Evolutionary conservation across 345 rosid genomes (phyloP).

Genomic region (Linum tenue): DNA sequence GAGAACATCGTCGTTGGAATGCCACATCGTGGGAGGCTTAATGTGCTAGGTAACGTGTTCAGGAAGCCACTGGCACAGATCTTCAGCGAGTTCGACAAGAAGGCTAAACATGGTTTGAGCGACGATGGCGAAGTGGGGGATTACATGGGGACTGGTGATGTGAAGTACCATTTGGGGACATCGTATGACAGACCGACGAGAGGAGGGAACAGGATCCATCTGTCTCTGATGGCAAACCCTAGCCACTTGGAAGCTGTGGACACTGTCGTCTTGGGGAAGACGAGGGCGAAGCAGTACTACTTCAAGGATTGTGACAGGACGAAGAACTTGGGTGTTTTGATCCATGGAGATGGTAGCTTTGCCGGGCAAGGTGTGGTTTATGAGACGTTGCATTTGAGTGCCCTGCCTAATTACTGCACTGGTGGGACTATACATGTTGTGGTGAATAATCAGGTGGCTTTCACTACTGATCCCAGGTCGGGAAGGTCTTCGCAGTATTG

Average conservation of each 20-base stretch:
- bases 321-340: slow-evolving; percentile 63
- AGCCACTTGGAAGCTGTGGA: slow-evolving; percentile 89
- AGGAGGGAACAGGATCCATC: slow-evolving; percentile 75
- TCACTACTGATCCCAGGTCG: slow-evolving; percentile 67
- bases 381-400: slow-evolving; percentile 80
- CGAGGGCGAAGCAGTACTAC: slow-evolving; percentile 75
- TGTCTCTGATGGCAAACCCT: slow-evolving; percentile 79
- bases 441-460: slow-evolving; percentile 84
- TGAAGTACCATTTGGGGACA: slow-evolving; percentile 75
- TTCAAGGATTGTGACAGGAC: slow-evolving; percentile 53
- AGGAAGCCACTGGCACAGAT: slow-evolving; percentile 72
- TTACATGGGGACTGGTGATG: slow-evolving; percentile 81
- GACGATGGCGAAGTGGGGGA: slow-evolving; percentile 73
- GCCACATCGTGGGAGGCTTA: slow-evolving; percentile 74
- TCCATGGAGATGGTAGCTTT: slow-evolving; percentile 88
- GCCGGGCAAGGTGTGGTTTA: slow-evolving; percentile 88
- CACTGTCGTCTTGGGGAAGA: slow-evolving; percentile 73
- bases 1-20: slow-evolving; percentile 73
- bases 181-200: slow-evolving; percentile 84
- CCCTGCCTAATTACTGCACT: slow-evolving; percentile 68
- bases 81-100: slow-evolving; percentile 60
- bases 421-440: slow-evolving; percentile 82
- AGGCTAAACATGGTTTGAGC: slow-evolving; percentile 36
- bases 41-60: slow-evolving; percentile 72
- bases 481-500: slow-evolving; percentile 85